These are phyloP conservation scores for Hypoxylon sp. DNA, from an alignment of 2,329 filamentous ascomycete genomes.

Conservation along the genomic window DNA sequence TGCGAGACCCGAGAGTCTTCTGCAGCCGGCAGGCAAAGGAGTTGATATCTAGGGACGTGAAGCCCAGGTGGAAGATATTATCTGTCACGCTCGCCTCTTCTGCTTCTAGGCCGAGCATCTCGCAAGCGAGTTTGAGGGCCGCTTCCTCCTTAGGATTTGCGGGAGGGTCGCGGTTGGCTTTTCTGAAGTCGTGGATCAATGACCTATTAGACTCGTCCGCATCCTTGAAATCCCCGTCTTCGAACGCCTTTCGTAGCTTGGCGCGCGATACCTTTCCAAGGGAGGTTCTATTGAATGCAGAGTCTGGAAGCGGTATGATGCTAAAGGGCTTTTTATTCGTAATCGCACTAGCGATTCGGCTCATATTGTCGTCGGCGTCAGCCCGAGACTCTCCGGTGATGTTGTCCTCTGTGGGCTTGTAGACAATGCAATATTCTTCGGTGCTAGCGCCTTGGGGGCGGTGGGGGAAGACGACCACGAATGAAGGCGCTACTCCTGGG, in stretches of 20 bases:
- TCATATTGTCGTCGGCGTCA: constrained; percentile 4
- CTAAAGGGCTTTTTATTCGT: constrained; percentile 14
- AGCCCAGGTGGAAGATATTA: constrained; percentile 20
- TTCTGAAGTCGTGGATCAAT: constrained; percentile 13
- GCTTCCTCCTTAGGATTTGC: background rate
- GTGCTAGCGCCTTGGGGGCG: constrained; percentile 13
- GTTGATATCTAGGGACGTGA: constrained; percentile 17
- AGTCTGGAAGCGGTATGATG: constrained; percentile 14
- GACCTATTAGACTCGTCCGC: constrained; percentile 10
- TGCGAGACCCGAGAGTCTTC: background rate
- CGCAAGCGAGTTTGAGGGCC: constrained; percentile 7
- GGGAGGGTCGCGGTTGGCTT: constrained; percentile 14
- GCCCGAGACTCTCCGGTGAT: constrained; percentile 2
- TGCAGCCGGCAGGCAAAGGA: constrained; percentile 6
- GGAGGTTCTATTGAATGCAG: constrained; percentile 5
- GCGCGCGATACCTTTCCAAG: constrained; percentile 17
- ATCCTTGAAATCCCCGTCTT: constrained; percentile 9
- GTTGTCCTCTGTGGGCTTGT: constrained; percentile 7
- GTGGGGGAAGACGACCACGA: constrained; percentile 11
- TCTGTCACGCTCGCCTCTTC: constrained; percentile 14
- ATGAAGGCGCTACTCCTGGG: constrained; percentile 1
- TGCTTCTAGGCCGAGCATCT: constrained; percentile 13
- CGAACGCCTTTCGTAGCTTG: constrained; percentile 14
- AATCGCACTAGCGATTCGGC: constrained; percentile 10
- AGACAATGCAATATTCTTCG: constrained; percentile 18